Evolutionary conservation across 129 eudicot genomes (phyloP).

Genomic region (carrot (Daucus carota)): DH1_v3.0 NC_030388.2:5363501-5364000

Average conservation of each 20-base stretch:
- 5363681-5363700: slow-evolving; percentile 63
- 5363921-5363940: slow-evolving; percentile 14
- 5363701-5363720: slow-evolving; percentile 35
- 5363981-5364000: slow-evolving; percentile 38
- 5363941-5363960: slow-evolving; percentile 16
- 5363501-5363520: neutral
- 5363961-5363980: slow-evolving; percentile 47
- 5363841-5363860: slow-evolving; percentile 16
- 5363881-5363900: slow-evolving; percentile 17
- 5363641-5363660: slow-evolving; percentile 15
- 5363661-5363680: slow-evolving; percentile 52
- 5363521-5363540: slow-evolving; percentile 9
- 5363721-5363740: slow-evolving; percentile 26
- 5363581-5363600: neutral
- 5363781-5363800: slow-evolving; percentile 15
- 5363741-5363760: slow-evolving; percentile 16
- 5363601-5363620: neutral
- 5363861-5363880: slow-evolving; percentile 13
- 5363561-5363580: slow-evolving; percentile 1
- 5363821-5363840: slow-evolving; percentile 1
- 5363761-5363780: slow-evolving; percentile 15
- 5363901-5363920: slow-evolving; percentile 31
- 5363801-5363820: slow-evolving; percentile 15
- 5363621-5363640: slow-evolving; percentile 14
- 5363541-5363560: slow-evolving; percentile 7